Conservation (phyloP, 768 basidiomycete species). For the Kondoa subrosea region DNA sequence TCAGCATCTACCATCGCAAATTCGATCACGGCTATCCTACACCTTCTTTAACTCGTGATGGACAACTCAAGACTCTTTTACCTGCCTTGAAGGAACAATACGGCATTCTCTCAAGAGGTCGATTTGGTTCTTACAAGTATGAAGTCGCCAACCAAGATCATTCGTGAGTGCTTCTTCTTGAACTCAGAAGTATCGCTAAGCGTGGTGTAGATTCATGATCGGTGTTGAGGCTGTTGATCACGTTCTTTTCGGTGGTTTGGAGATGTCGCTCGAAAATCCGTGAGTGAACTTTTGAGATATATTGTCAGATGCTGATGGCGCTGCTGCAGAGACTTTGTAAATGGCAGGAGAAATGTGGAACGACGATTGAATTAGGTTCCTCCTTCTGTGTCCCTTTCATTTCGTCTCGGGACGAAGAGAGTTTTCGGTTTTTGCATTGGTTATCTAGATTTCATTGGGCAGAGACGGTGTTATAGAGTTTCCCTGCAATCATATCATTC, state of each 20-base stretch:
- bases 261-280: slow-evolving; percentile 11
- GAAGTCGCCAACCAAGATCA: not conserved
- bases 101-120: slow-evolving; percentile 32
- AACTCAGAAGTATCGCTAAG: not conserved
- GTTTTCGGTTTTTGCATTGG: too few relatives aligned
- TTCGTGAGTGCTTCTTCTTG: not conserved
- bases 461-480: too few relatives aligned
- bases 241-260: slow-evolving; percentile 28
- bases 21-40: slow-evolving; percentile 32
- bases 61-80: slow-evolving; percentile 31
- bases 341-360: slow-evolving; percentile 30
- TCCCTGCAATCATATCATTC: too few relatives aligned
- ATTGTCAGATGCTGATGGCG: too few relatives aligned
- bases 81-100: slow-evolving; percentile 31
- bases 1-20: slow-evolving; percentile 30
- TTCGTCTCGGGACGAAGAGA: too few relatives aligned
- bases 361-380: slow-evolving; percentile 14
- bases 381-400: not conserved
- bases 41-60: slow-evolving; percentile 32
- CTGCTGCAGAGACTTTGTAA: slow-evolving; percentile 27
- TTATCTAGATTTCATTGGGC: too few relatives aligned
- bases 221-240: slow-evolving; percentile 34
- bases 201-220: slow-evolving; percentile 27
- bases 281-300: too few relatives aligned
- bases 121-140: slow-evolving; percentile 28